Percentiles rank a stretch among this genome's conserved stretches.
Conservation (phyloP, 306 rosid species). For the Cicer judaicum region DNA sequence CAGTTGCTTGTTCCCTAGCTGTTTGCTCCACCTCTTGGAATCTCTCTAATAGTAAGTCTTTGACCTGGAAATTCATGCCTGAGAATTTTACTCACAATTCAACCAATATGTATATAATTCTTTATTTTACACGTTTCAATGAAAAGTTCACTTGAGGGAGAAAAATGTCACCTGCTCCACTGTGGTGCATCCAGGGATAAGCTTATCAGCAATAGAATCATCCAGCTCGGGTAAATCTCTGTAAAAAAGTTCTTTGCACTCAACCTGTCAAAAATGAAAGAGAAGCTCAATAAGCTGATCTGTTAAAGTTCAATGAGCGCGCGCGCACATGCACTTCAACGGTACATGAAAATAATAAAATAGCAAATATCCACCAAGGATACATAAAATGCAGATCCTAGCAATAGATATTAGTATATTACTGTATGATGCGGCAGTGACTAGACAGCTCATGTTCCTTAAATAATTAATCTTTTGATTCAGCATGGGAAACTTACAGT, state of each 20-base stretch:
- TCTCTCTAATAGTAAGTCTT: conserved; percentile 69
- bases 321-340: not conserved
- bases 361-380: conserved; percentile 19
- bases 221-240: conserved; percentile 85
- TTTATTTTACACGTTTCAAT: conserved; percentile 21
- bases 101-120: conserved; percentile 24
- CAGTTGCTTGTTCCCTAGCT: conserved; percentile 94
- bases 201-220: conserved; percentile 85
- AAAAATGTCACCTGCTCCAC: conserved; percentile 66
- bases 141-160: not conserved
- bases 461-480: not conserved
- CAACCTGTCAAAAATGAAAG: conserved; percentile 64
- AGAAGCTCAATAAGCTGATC: conserved; percentile 13
- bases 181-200: conserved; percentile 82
- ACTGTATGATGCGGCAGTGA: too few relatives aligned
- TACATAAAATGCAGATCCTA: not conserved
- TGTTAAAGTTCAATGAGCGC: not conserved
- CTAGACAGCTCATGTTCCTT: conserved; percentile 10
- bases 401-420: too few relatives aligned
- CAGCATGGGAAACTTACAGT: conserved; percentile 63
- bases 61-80: conserved; percentile 62
- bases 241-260: conserved; percentile 93
- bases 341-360: not conserved
- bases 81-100: conserved; percentile 36
- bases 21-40: conserved; percentile 81